Conservation (phyloP, 2,329 filamentous ascomycete genomes). For the Ophiognomonia clavigignenti-juglandacearum region DNA sequence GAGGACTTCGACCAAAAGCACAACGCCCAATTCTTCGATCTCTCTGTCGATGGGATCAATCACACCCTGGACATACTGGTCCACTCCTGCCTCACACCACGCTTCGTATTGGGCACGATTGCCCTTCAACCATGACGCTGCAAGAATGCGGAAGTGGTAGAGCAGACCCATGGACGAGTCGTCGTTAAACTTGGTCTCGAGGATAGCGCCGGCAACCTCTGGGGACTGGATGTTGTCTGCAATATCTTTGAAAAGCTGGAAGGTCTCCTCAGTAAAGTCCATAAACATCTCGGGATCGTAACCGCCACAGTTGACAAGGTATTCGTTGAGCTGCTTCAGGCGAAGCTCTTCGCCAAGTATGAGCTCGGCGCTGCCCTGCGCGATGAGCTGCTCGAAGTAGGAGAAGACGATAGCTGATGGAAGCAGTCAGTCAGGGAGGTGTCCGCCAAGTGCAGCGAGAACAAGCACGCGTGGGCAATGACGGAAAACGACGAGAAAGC, state of each 20-base stretch:
- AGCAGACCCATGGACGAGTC: conserved; percentile 67
- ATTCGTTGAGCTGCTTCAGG: conserved; percentile 64
- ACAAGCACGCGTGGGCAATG: background rate
- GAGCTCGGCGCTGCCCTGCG: conserved; percentile 57
- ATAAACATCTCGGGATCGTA: conserved; percentile 68
- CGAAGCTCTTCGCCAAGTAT: conserved; percentile 68
- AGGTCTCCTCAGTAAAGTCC: conserved; percentile 76
- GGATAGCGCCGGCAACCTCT: conserved; percentile 45
- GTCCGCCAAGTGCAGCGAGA: background rate
- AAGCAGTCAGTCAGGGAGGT: conserved; percentile 5
- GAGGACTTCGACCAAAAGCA: conserved; percentile 70
- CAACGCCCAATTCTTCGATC: conserved; percentile 86
- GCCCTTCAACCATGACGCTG: conserved; percentile 78
- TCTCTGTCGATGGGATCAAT: conserved; percentile 75
- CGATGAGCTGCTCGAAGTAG: conserved; percentile 84
- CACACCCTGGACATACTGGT: conserved; percentile 62
- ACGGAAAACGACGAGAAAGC: background rate
- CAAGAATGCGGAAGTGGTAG: conserved; percentile 78
- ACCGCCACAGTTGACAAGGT: conserved; percentile 67
- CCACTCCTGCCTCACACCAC: conserved; percentile 59
- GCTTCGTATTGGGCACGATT: conserved; percentile 64
- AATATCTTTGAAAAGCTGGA: conserved; percentile 62
- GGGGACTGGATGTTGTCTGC: conserved; percentile 54
- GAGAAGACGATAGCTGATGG: conserved; percentile 78
- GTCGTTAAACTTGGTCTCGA: conserved; percentile 72